Evolutionary conservation across 1,139 yeast species (phyloP).

Genomic region (Petasospora fabianii): DNA sequence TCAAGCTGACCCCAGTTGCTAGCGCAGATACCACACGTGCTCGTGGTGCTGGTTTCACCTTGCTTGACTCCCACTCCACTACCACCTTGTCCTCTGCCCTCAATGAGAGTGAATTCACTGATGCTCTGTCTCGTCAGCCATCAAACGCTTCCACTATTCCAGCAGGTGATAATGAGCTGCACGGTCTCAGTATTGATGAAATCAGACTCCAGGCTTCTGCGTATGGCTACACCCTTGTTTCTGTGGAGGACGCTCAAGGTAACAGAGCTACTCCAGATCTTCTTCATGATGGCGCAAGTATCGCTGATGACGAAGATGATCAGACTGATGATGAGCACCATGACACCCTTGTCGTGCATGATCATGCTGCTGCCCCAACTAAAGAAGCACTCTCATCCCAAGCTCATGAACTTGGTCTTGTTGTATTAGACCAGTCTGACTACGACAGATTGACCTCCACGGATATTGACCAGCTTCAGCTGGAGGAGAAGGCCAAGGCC

Average conservation of each 20-base stretch:
- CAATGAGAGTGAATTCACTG: conserved; percentile 29
- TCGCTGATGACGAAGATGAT: conserved; percentile 13
- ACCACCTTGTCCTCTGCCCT: conserved; percentile 23
- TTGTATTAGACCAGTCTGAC: conserved; percentile 18
- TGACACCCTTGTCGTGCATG: conserved; percentile 11
- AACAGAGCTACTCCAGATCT: background rate
- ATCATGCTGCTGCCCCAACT: background rate
- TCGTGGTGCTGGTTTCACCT: background rate
- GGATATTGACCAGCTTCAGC: conserved; percentile 1
- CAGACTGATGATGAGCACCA: conserved; percentile 13
- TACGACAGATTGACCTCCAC: conserved; percentile 8
- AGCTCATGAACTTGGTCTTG: conserved; percentile 16
- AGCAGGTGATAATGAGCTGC: conserved; percentile 8
- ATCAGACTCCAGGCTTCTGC: conserved; percentile 24
- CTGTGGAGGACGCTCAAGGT: conserved; percentile 9
- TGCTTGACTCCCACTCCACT: conserved; percentile 18
- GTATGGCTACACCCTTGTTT: conserved; percentile 27
- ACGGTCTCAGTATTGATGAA: conserved; percentile 19
- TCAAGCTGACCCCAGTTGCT: conserved; percentile 24
- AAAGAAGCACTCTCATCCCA: conserved; percentile 3
- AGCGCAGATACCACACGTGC: conserved; percentile 1
- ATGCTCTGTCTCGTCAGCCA: conserved; percentile 27
- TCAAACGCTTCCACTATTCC: conserved; percentile 29
- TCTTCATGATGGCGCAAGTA: conserved; percentile 7
- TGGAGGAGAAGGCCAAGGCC: conserved; percentile 10